These are phyloP conservation scores for Zoysia japonica DNA, from an alignment of 176 grass and related monocot genomes.

Conservation along the genomic window DNA sequence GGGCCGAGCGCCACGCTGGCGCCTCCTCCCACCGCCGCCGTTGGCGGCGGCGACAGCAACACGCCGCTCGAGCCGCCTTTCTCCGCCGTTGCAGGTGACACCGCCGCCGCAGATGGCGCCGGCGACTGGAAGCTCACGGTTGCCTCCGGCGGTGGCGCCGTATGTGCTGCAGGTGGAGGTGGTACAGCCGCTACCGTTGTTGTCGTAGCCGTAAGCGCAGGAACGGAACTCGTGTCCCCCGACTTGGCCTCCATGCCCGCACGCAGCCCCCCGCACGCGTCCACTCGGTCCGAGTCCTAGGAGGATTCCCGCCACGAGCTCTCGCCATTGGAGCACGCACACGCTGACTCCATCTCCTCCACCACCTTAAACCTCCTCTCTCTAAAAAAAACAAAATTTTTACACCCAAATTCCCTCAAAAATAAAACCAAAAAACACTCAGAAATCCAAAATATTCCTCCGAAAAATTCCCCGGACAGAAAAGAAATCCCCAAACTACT, in stretches of 20 bases:
- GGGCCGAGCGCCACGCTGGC: background rate
- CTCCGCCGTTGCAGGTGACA: constrained; percentile 6
- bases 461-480: constrained; percentile 26
- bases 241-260: constrained; percentile 66
- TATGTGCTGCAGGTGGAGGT: no score
- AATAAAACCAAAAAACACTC: constrained; percentile 35
- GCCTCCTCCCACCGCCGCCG: background rate
- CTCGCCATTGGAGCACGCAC: constrained; percentile 53
- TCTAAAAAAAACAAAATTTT: constrained; percentile 2
- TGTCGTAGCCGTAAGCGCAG: background rate
- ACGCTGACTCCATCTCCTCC: constrained; percentile 46
- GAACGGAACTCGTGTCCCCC: constrained; percentile 33
- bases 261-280: constrained; percentile 11
- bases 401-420: constrained; percentile 23
- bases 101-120: no score
- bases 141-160: constrained; percentile 21
- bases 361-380: background rate
- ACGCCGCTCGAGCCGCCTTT: constrained; percentile 38
- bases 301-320: constrained; percentile 40
- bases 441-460: constrained; percentile 28
- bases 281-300: constrained; percentile 18
- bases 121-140: constrained; percentile 29
- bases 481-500: background rate
- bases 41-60: constrained; percentile 7
- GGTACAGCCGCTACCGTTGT: background rate